Conservation (phyloP, 1,284 basidiomycete genomes). For the Cryptococcus sp. region DNA sequence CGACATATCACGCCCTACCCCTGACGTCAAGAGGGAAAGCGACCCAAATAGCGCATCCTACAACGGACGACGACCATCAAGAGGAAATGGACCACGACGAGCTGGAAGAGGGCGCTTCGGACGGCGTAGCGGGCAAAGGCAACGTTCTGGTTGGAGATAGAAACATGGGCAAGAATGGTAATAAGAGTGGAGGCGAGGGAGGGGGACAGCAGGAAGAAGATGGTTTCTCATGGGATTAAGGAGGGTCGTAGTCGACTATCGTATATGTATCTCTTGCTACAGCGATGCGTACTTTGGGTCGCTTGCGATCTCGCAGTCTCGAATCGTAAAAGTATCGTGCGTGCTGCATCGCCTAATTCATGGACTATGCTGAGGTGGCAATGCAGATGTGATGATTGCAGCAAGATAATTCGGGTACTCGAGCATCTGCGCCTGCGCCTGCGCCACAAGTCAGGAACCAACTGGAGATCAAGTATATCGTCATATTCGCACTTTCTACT, state of each 20-base stretch:
- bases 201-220: slow-evolving; percentile 24
- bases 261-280: slow-evolving; percentile 2
- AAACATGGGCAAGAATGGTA: slow-evolving; percentile 11
- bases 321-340: too few species aligned
- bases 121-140: slow-evolving; percentile 17
- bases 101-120: slow-evolving; percentile 12
- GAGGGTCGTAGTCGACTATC: background rate
- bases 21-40: slow-evolving; percentile 51
- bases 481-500: too few species aligned
- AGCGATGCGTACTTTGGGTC: too few species aligned
- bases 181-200: slow-evolving; percentile 12
- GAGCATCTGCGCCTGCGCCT: too few species aligned
- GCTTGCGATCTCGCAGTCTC: too few species aligned
- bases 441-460: too few species aligned
- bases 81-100: slow-evolving; percentile 26
- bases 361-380: too few species aligned
- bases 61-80: slow-evolving; percentile 28
- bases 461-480: too few species aligned
- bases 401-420: too few species aligned
- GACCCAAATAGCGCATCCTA: slow-evolving; percentile 31
- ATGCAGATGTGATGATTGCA: too few species aligned
- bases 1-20: slow-evolving; percentile 83
- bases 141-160: slow-evolving; percentile 20
- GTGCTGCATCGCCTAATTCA: too few species aligned
- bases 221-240: slow-evolving; percentile 41